A percentile compares a stretch with the other conserved stretches of the same genome.
Evolutionary conservation across 1,284 basidiomycete species (phyloP).

Genomic region (Bondarzewia mesenterica): DNA sequence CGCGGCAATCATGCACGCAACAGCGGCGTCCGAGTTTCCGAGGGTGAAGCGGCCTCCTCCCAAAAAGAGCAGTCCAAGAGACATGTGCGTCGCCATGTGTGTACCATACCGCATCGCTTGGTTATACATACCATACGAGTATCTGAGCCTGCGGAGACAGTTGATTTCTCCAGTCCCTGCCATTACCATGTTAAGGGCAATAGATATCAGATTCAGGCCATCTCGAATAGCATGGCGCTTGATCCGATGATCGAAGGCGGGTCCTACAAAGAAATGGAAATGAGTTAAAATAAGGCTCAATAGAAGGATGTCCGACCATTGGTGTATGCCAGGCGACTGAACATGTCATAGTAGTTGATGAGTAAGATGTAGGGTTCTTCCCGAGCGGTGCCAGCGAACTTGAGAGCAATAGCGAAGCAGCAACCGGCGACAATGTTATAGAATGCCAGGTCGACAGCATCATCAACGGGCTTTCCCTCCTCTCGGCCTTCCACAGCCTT

Average conservation of each 20-base stretch:
- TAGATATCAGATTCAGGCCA: constrained; percentile 80
- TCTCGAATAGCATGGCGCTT: constrained; percentile 83
- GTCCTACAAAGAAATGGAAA: constrained; percentile 33
- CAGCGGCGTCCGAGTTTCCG: constrained; percentile 85
- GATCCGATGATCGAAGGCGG: constrained; percentile 78
- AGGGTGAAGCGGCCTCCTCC: constrained; percentile 91
- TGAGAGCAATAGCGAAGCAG: constrained; percentile 87
- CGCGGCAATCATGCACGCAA: constrained; percentile 83
- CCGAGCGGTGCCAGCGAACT: constrained; percentile 88
- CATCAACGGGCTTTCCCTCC: constrained; percentile 51
- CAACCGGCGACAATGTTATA: constrained; percentile 86
- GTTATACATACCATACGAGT: constrained; percentile 87
- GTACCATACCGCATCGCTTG: constrained; percentile 80
- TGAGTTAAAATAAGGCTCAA: constrained; percentile 1
- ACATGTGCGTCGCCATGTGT: constrained; percentile 88
- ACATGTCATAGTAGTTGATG: constrained; percentile 73
- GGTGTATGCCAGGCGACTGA: constrained; percentile 59
- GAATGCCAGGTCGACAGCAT: constrained; percentile 79
- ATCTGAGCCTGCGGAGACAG: constrained; percentile 81
- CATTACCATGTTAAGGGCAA: constrained; percentile 88
- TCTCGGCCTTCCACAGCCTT: constrained; percentile 46
- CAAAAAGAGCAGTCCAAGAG: constrained; percentile 88
- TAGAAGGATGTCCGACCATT: constrained; percentile 37
- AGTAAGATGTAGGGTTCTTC: constrained; percentile 82
- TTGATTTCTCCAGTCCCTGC: constrained; percentile 94